Conservation (phyloP, 1,139 yeast genomes). For the Petasospora rhodanensis region DNA sequence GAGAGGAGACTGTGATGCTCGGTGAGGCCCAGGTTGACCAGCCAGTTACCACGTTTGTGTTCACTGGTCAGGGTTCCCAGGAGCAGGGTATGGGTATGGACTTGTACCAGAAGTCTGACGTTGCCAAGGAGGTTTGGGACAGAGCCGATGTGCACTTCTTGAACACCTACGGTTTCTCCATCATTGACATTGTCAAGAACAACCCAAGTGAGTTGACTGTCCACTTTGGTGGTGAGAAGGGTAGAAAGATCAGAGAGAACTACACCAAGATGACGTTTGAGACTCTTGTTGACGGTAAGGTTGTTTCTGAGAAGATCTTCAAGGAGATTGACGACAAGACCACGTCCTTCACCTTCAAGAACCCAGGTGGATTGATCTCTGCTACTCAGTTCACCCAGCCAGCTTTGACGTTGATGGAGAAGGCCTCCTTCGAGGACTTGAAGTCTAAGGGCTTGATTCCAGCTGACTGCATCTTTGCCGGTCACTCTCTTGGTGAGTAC, state of each 20-base stretch:
- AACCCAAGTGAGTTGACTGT: slow-evolving; percentile 94
- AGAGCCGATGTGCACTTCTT: slow-evolving; percentile 93
- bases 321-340: slow-evolving; percentile 82
- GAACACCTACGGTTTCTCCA: slow-evolving; percentile 93
- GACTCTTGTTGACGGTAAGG: slow-evolving; percentile 80
- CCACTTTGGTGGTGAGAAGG: slow-evolving; percentile 97
- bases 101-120: slow-evolving; percentile 81
- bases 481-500: slow-evolving; percentile 98
- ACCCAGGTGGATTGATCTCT: slow-evolving; percentile 92
- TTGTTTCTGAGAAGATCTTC: slow-evolving; percentile 91
- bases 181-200: slow-evolving; percentile 88
- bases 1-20: slow-evolving; percentile 70
- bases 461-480: slow-evolving; percentile 91
- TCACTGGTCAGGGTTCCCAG: slow-evolving; percentile 99
- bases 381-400: slow-evolving; percentile 99
- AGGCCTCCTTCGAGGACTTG: slow-evolving; percentile 97
- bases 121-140: slow-evolving; percentile 96
- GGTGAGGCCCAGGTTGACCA: slow-evolving; percentile 99
- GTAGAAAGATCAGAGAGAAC: slow-evolving; percentile 91
- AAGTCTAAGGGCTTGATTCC: slow-evolving; percentile 94
- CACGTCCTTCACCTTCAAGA: slow-evolving; percentile 80
- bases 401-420: slow-evolving; percentile 97
- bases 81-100: slow-evolving; percentile 99
- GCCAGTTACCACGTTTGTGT: slow-evolving; percentile 93
- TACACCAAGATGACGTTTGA: slow-evolving; percentile 97